Evolutionary conservation across 2,329 filamentous ascomycete species (phyloP).

Genomic region (Cordyceps javanica): DNA sequence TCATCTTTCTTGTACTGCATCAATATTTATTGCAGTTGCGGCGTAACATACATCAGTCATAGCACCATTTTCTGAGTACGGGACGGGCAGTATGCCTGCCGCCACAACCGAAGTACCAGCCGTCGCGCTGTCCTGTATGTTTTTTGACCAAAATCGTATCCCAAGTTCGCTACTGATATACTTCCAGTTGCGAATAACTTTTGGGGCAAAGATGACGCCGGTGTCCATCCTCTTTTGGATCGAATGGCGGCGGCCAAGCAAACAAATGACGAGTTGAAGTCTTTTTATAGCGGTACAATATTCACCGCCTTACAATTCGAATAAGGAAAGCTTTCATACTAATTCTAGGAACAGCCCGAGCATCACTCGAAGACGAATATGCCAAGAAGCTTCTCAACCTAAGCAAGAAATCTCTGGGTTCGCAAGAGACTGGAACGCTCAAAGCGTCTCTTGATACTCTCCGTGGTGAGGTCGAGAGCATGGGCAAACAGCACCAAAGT

Average conservation of each 20-base stretch:
- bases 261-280: conserved; percentile 87
- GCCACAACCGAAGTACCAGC: conserved; percentile 56
- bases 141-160: not conserved
- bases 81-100: conserved; percentile 46
- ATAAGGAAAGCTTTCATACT: not conserved
- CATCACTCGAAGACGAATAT: conserved; percentile 95
- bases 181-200: conserved; percentile 91
- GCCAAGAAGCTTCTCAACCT: conserved; percentile 80
- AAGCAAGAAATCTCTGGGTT: conserved; percentile 82
- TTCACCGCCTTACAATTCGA: no score
- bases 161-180: conserved; percentile 7
- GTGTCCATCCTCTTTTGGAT: conserved; percentile 82
- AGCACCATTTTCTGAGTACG: not conserved
- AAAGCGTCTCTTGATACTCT: conserved; percentile 81
- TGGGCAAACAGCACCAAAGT: conserved; percentile 86
- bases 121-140: conserved; percentile 59
- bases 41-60: not conserved
- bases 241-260: conserved; percentile 93
- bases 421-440: conserved; percentile 77
- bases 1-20: not conserved
- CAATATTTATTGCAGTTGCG: not conserved
- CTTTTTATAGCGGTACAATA: conserved; percentile 73
- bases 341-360: conserved; percentile 54
- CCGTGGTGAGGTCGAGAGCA: conserved; percentile 81
- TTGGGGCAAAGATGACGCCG: conserved; percentile 98